A percentile compares a stretch with the other conserved stretches of the same genome.
Conservation (phyloP, 139 green algal genomes). For the Closterium sp. region DNA sequence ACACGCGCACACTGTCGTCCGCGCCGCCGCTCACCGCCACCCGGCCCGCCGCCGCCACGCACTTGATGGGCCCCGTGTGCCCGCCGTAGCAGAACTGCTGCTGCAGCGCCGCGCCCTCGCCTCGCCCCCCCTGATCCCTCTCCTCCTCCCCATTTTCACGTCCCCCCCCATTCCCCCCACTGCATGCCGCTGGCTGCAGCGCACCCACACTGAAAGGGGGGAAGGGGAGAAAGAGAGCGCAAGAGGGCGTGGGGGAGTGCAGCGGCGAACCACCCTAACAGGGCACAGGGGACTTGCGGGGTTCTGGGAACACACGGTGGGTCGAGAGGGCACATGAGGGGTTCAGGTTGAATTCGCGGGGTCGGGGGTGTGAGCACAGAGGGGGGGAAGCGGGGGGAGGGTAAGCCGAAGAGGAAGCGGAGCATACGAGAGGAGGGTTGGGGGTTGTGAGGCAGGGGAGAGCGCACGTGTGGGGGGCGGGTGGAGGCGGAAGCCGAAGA, state of each 20-base stretch:
- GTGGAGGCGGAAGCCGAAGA: constrained; percentile 18
- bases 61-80: constrained; percentile 39
- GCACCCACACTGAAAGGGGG: background rate
- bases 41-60: constrained; percentile 6
- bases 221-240: background rate
- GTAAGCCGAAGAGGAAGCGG: background rate
- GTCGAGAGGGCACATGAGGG: background rate
- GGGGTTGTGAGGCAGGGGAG: background rate
- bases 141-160: background rate
- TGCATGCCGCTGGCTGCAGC: background rate
- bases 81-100: constrained; percentile 17
- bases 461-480: background rate
- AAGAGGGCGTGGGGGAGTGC: background rate
- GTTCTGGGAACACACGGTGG: background rate
- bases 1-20: constrained; percentile 41
- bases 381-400: too few species aligned
- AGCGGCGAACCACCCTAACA: too few species aligned
- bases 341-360: background rate
- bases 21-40: constrained; percentile 13
- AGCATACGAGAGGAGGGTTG: background rate
- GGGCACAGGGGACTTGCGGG: background rate
- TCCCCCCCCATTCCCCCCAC: too few species aligned
- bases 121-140: background rate
- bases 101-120: background rate
- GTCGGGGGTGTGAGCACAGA: background rate